Conservation (phyloP, 768 basidiomycete species). For the Calocybe gangraenosa region DNA sequence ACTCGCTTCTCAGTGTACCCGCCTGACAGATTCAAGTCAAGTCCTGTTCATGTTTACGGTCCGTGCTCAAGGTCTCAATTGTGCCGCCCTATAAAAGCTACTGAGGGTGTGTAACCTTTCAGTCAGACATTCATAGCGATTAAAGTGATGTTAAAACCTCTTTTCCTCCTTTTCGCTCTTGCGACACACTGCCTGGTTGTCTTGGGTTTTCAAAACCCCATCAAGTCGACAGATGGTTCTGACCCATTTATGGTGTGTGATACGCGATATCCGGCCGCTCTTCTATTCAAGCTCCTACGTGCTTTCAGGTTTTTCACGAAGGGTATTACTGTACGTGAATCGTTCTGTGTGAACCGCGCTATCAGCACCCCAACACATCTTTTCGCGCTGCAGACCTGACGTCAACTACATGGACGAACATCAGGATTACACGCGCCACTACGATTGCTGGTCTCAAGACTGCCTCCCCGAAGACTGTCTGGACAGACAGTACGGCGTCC, state of each 20-base stretch:
- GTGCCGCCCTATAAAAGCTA: neutral
- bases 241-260: conserved; percentile 25
- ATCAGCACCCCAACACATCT: neutral
- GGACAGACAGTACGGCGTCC: conserved; percentile 25
- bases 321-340: conserved; percentile 24
- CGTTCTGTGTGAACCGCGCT: neutral
- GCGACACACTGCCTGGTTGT: conserved; percentile 9
- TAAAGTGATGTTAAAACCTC: conserved; percentile 6
- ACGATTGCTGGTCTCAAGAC: conserved; percentile 30
- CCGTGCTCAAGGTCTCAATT: too few relatives aligned
- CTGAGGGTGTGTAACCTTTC: neutral
- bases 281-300: neutral
- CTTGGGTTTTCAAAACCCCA: conserved; percentile 22
- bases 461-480: conserved; percentile 27
- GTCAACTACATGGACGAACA: conserved; percentile 26
- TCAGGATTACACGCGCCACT: conserved; percentile 26
- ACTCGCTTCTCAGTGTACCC: too few relatives aligned
- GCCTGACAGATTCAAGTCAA: too few relatives aligned
- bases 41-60: too few relatives aligned
- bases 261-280: too few relatives aligned
- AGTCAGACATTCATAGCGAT: neutral
- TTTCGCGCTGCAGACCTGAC: conserved; percentile 20
- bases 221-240: conserved; percentile 23
- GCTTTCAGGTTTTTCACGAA: conserved; percentile 22
- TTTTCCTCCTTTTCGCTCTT: conserved; percentile 11